Evolutionary conservation across 441 rosid species (phyloP), one percentile per base, ranked within the genome.

Genomic region (Cnidoscolus chayamansa): DNA sequence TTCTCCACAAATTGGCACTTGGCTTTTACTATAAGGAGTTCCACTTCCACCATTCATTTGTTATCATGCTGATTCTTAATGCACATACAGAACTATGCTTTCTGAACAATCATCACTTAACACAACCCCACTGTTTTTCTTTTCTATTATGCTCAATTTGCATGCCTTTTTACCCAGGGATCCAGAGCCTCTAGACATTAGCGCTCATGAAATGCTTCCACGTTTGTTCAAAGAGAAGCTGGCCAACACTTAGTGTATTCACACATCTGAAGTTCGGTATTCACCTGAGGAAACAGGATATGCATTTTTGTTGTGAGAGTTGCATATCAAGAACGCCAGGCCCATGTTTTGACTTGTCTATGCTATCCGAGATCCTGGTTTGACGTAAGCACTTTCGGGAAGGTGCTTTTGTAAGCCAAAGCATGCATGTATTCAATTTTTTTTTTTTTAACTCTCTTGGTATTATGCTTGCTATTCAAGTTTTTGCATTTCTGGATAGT

Each of bases 151-250:
- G 19, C 72, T 31, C 31, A 70, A 17, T 45, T 55, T 25, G 31
- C 40, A 54, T 59, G 1, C 53, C 31, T 63, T 49, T 54, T 49
- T 54, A 32, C 48, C 4, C 80, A 80, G 98, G 90, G 97, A 85
- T 64, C 98, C 97, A 11, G 97, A 92, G 79, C 76, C 60, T 68
- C 73, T 92, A 75, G 98, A 92, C 74, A 82, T 89, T 19, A 68
- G 82, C 55, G 84, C 86, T 20, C 98, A 92, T 77, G 95, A 92
- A 87, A 81, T 94, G 71, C 76, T 92, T 74, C 98, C 98, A 0
- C 92, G 95, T 37, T 66, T 94, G 48, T 94, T 89, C 89, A 92
- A 88, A 77, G 83, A 88, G 79, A 83, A 82, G 78, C 72, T 79
- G 58, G 63, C 74, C 55, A 72, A 57, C 76, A 75, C 85, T 67